Evolutionary conservation across 2,329 filamentous ascomycete species (phyloP), one percentile per base, ranked within the genome.

Genomic region (Apiospora malaysiana): DNA sequence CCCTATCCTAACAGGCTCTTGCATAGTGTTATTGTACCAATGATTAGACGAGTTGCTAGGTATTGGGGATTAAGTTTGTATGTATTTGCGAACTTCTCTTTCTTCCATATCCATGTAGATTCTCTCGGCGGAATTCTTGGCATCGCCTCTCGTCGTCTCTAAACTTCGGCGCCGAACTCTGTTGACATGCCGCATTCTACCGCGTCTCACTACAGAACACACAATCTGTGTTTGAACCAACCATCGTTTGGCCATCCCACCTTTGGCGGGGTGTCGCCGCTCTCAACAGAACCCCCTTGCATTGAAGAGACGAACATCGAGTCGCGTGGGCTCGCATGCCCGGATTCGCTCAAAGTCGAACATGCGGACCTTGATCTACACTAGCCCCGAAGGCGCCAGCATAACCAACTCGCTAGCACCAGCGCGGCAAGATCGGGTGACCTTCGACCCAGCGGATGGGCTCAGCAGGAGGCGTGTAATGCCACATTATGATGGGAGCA

Each of bases 51-150:
- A 32, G 32, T 9, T 63, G 18, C 32, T 32, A 63, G 27, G 18
- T 14, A 63, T 21, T 63, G 56, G 56, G 56, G 56, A 63, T 63
- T 63, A 63, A 37, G 56, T 40, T 40, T 63, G 56, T 40, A 63
- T 63, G 56, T 40, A 63, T 63, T 63, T 40, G 27, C 56, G 56
- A n/a, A 63, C 32, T 63, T 63, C 27, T 40, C 56, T 63, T 63
- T 23, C 56, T 40, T 63, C 32, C 56, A 63, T 59, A n/a, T 5
- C 9, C 56, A 63, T 40, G 56, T n/a, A 63, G 32, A 40, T 21
- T 40, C 45, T 47, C 56, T n/a, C 32, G n/a, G 32, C 56, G 40
- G 56, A 63, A 32, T 63, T 59, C 27, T 9, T 32, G 6, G 27
- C 25, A 16, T n/a, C 56, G 6, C 32, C 32, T 32, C 32, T 32